These are phyloP conservation scores for Acanthamoeba lenticulata DNA, from an alignment of 208 protist species.

Conservation along the genomic window DNA sequence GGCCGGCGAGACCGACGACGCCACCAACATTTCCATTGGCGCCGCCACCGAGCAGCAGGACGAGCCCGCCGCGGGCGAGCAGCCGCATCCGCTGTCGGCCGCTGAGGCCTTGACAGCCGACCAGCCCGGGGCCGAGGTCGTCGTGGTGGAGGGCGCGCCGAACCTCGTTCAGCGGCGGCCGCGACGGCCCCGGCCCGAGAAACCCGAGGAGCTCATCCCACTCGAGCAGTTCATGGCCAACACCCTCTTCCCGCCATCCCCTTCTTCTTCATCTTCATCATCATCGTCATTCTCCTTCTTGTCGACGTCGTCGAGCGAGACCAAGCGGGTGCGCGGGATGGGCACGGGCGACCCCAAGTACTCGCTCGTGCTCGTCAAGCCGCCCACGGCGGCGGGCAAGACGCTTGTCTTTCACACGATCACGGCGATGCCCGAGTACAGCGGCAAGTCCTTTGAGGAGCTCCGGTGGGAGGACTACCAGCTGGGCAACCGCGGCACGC, in stretches of 20 bases:
- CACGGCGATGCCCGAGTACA: constrained; percentile 18
- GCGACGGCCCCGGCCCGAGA: not conserved
- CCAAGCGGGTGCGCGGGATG: not conserved
- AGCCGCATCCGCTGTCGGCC: not conserved
- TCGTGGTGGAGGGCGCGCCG: not conserved
- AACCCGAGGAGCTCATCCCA: not conserved
- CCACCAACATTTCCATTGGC: no score
- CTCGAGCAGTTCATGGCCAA: not conserved
- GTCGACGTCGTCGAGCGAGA: not conserved
- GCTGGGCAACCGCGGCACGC: not conserved
- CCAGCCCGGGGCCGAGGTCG: not conserved
- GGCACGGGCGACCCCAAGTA: constrained; percentile 18
- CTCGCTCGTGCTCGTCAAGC: not conserved
- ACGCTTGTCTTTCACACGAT: constrained; percentile 6
- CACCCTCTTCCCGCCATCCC: not conserved
- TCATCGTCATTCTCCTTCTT: not conserved
- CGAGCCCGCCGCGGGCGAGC: not conserved
- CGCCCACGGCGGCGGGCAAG: not conserved
- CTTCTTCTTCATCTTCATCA: not conserved
- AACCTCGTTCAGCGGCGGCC: not conserved
- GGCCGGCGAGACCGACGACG: not conserved
- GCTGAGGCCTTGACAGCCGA: no score
- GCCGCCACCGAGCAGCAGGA: not conserved
- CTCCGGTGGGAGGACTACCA: constrained; percentile 56
- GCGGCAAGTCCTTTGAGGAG: constrained; percentile 51